These are phyloP conservation scores for Metarhizium rileyi DNA, from an alignment of 2,329 filamentous ascomycete species.

Conservation along the genomic window DNA sequence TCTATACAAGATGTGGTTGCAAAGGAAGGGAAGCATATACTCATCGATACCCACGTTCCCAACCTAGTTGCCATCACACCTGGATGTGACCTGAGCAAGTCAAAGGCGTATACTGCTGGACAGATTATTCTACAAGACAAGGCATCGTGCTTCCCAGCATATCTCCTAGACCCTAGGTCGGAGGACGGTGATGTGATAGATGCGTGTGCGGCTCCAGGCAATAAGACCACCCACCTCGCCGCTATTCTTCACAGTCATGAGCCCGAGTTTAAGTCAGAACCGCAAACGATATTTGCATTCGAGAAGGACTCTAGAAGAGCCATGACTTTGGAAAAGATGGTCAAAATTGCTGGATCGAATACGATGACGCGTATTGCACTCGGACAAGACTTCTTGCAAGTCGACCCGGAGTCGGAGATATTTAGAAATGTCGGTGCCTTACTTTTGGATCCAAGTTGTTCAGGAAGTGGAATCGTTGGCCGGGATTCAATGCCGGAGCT, in stretches of 20 bases:
- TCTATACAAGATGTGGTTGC: conserved; percentile 47
- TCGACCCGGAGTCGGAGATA: conserved; percentile 52
- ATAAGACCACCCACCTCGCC: conserved; percentile 92
- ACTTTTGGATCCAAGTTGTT: conserved; percentile 88
- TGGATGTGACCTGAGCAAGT: conserved; percentile 60
- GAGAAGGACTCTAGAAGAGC: conserved; percentile 67
- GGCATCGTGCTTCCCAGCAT: conserved; percentile 92
- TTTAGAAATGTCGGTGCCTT: conserved; percentile 69
- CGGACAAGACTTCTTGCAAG: conserved; percentile 72
- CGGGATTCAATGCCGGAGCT: conserved; percentile 68
- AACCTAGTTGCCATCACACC: conserved; percentile 73
- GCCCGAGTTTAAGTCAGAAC: conserved; percentile 23
- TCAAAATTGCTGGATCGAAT: conserved; percentile 63
- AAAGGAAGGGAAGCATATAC: conserved; percentile 40
- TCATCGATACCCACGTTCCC: conserved; percentile 73
- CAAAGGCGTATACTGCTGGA: conserved; percentile 63
- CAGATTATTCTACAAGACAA: conserved; percentile 90
- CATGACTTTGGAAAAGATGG: conserved; percentile 75
- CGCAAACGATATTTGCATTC: conserved; percentile 58
- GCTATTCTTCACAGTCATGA: conserved; percentile 51
- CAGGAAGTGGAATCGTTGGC: conserved; percentile 87
- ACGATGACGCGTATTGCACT: conserved; percentile 56
- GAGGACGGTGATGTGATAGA: conserved; percentile 75
- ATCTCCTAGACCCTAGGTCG: conserved; percentile 61
- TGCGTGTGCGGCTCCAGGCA: conserved; percentile 87